Percentiles rank a stretch among this genome's conserved stretches.
These are phyloP conservation scores for Monosporozyma unispora DNA, from an alignment of 805 yeast species.

Conservation along the genomic window DNA sequence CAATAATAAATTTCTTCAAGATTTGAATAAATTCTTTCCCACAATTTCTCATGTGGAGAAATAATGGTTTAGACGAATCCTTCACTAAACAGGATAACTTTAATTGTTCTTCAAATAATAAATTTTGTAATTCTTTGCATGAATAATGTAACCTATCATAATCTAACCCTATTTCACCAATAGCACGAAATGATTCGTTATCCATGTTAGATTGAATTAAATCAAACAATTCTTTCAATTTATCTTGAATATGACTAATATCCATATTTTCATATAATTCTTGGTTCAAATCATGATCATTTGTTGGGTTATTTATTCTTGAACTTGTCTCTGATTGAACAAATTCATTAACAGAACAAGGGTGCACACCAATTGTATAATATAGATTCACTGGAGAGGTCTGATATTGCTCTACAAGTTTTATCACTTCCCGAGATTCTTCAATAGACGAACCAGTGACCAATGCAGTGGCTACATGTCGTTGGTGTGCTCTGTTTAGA, in stretches of 20 bases:
- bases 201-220: conserved; percentile 43
- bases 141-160: conserved; percentile 83
- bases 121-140: conserved; percentile 52
- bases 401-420: conserved; percentile 38
- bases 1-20: conserved; percentile 50
- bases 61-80: conserved; percentile 63
- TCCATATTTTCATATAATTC: conserved; percentile 7
- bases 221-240: conserved; percentile 35
- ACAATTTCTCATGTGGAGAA: conserved; percentile 83
- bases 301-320: conserved; percentile 20
- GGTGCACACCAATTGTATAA: conserved; percentile 92
- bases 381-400: conserved; percentile 27
- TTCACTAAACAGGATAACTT: conserved; percentile 35
- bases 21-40: conserved; percentile 67
- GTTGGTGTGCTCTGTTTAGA: conserved; percentile 52
- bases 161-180: conserved; percentile 95
- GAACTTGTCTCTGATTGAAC: conserved; percentile 20
- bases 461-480: conserved; percentile 60
- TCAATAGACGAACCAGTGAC: conserved; percentile 73
- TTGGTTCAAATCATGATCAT: conserved; percentile 17
- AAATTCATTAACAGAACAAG: conserved; percentile 69
- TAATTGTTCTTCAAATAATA: conserved; percentile 66
- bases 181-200: conserved; percentile 51
- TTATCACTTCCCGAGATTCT: conserved; percentile 58
- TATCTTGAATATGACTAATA: conserved; percentile 6